Percentiles rank a stretch among this genome's conserved stretches.
phyloP scores from a whole-genome alignment of 2,329 filamentous ascomycete genomes.

The Dothideomycetes sp. region DNA sequence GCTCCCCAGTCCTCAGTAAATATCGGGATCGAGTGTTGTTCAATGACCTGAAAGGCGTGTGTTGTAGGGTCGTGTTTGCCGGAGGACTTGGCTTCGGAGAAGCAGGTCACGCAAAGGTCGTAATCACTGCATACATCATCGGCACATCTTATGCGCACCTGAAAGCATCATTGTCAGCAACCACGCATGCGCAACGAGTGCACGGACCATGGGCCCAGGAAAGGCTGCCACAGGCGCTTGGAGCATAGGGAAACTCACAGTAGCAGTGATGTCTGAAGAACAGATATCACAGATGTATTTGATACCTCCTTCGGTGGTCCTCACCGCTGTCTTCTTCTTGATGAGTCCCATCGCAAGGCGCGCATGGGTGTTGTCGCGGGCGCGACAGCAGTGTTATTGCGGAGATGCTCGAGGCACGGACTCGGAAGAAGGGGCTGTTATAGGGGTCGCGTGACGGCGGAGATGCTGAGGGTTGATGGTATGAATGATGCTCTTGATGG shows the following conservation, averaged over 20 bases:
- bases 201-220: slow-evolving; percentile 6
- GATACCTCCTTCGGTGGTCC: slow-evolving; percentile 49
- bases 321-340: slow-evolving; percentile 82
- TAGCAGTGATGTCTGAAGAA: slow-evolving; percentile 92
- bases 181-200: slow-evolving; percentile 3
- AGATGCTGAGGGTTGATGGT: neutral
- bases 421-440: neutral
- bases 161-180: slow-evolving; percentile 6
- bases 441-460: neutral
- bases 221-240: too few species aligned
- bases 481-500: neutral
- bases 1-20: slow-evolving; percentile 93
- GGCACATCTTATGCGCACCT: slow-evolving; percentile 94
- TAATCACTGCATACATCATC: slow-evolving; percentile 79
- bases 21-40: slow-evolving; percentile 96
- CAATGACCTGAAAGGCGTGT: slow-evolving; percentile 86
- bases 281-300: slow-evolving; percentile 98
- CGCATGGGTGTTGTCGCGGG: neutral
- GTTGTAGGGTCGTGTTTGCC: slow-evolving; percentile 77
- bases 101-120: slow-evolving; percentile 93
- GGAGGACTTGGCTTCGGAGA: slow-evolving; percentile 68
- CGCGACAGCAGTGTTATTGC: neutral
- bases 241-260: slow-evolving; percentile 66
- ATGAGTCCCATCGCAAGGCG: slow-evolving; percentile 69
- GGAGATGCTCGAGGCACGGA: neutral